A percentile compares a stretch with the other conserved stretches of the same genome.
Conservation (phyloP, 768 basidiomycete species). For the Obba rivulosa region DNA sequence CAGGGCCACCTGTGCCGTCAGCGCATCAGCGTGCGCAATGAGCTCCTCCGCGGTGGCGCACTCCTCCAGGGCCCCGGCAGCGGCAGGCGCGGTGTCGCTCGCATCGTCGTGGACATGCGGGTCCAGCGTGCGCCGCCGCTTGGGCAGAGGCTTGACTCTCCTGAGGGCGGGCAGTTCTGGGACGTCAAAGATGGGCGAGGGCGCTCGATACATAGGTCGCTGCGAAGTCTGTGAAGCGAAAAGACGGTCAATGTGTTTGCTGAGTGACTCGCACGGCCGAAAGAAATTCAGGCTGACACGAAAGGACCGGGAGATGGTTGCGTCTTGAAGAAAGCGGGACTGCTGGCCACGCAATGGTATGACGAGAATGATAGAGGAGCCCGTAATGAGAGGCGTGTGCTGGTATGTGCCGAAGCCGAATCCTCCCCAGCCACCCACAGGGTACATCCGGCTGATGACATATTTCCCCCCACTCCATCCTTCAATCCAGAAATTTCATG, state of each 20-base stretch:
- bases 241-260: neutral
- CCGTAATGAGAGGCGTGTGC: constrained; percentile 1
- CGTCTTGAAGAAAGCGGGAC: neutral
- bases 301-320: neutral
- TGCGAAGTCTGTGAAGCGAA: neutral
- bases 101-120: constrained; percentile 11
- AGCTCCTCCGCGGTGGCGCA: constrained; percentile 52
- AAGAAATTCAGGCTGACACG: constrained; percentile 1
- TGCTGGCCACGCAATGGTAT: no score
- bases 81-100: neutral
- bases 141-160: constrained; percentile 73
- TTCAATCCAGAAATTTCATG: neutral
- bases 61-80: constrained; percentile 28
- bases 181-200: constrained; percentile 59
- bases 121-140: constrained; percentile 57
- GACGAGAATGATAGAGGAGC: neutral
- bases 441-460: neutral
- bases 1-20: constrained; percentile 55
- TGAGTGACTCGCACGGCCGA: neutral
- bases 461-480: neutral
- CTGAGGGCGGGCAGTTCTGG: constrained; percentile 59
- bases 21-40: constrained; percentile 48
- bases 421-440: neutral
- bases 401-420: neutral
- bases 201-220: constrained; percentile 44